A percentile compares a stretch with the other conserved stretches of the same genome.
phyloP scores from a whole-genome alignment of 495 filamentous ascomycete species.

The Cryomyces minteri region DNA sequence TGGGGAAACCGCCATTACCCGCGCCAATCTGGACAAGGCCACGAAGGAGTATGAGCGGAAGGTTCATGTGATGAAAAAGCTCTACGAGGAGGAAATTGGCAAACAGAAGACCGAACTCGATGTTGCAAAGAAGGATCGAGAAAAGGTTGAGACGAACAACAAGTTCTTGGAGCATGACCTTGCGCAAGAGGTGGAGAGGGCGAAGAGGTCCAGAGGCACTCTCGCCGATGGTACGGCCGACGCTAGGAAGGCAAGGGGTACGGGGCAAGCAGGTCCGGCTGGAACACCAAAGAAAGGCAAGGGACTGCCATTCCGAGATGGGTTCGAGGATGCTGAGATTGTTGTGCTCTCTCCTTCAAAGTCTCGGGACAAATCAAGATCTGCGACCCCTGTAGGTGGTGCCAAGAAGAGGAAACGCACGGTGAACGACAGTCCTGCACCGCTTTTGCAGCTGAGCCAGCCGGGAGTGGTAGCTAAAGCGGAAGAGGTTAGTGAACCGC shows the following conservation, averaged over 20 bases:
- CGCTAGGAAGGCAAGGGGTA: background rate
- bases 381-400: background rate
- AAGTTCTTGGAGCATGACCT: constrained; percentile 47
- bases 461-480: constrained; percentile 31
- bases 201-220: constrained; percentile 23
- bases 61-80: constrained; percentile 30
- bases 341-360: constrained; percentile 38
- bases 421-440: constrained; percentile 23
- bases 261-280: constrained; percentile 12
- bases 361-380: constrained; percentile 19
- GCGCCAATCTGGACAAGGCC: constrained; percentile 38
- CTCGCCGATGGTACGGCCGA: constrained; percentile 12
- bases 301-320: constrained; percentile 41
- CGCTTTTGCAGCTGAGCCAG: no score
- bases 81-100: constrained; percentile 33
- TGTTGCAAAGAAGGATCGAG: constrained; percentile 32
- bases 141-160: constrained; percentile 43
- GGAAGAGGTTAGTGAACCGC: constrained; percentile 1
- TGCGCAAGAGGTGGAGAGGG: constrained; percentile 33
- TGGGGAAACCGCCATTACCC: constrained; percentile 51
- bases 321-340: constrained; percentile 58
- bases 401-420: constrained; percentile 44
- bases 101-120: constrained; percentile 39
- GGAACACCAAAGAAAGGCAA: constrained; percentile 42
- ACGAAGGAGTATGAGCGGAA: constrained; percentile 36